Conservation (phyloP, 2,329 filamentous ascomycete genomes). For the Fusarium drepaniforme region DNA sequence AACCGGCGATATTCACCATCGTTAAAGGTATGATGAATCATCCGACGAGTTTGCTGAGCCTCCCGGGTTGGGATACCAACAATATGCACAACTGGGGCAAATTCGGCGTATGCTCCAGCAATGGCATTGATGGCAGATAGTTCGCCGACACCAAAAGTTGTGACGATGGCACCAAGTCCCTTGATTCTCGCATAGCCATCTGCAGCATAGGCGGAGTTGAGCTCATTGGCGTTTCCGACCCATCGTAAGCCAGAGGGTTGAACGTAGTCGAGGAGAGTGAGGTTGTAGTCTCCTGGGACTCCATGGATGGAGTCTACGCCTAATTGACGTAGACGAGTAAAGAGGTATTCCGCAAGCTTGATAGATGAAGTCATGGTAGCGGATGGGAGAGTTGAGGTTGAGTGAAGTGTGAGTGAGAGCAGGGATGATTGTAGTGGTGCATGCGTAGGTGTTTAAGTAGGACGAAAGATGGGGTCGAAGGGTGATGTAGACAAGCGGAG, state of each 20-base stretch:
- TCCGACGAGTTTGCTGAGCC: slow-evolving; percentile 56
- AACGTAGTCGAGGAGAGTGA: slow-evolving; percentile 4
- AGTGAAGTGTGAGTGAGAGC: neutral
- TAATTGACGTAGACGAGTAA: slow-evolving; percentile 15
- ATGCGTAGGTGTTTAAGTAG: neutral
- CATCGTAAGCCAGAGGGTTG: neutral
- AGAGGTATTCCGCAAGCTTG: slow-evolving; percentile 15
- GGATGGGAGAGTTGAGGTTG: neutral
- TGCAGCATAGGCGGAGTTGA: neutral
- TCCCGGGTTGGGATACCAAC: slow-evolving; percentile 53
- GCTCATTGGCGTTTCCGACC: neutral
- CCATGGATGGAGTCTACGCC: slow-evolving; percentile 7
- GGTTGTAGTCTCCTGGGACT: slow-evolving; percentile 11
- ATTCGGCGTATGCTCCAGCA: neutral
- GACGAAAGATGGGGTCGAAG: neutral
- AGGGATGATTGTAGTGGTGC: neutral
- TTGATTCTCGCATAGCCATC: neutral
- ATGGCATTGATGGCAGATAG: neutral
- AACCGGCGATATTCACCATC: slow-evolving; percentile 67
- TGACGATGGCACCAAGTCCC: neutral
- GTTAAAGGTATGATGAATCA: slow-evolving; percentile 68
- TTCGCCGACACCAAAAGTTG: neutral
- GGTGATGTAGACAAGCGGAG: neutral
- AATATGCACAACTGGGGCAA: neutral
- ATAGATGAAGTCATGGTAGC: neutral